Evolutionary conservation across 768 basidiomycete species (phyloP), one percentile per base, ranked within the genome.

Genomic region (Termitomyces heimii): DNA sequence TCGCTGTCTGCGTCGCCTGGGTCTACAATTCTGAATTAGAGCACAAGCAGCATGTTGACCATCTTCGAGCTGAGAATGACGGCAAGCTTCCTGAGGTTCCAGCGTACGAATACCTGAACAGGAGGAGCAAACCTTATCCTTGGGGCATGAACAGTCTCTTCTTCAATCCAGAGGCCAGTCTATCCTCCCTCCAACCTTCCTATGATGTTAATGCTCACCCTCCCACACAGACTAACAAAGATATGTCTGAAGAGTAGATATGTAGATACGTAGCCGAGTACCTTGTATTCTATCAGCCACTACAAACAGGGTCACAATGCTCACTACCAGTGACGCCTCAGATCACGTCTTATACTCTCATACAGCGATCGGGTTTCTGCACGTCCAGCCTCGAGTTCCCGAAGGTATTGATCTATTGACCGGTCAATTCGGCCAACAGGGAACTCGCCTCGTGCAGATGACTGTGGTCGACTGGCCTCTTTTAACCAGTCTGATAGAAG

Each of bases 131-230:
- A 71, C 88, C 91, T 40, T 94, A 80, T 79, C 92, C 92, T 20
- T 94, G 92, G 92, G 92, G 92, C 24, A 71, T 63, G 64, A 94
- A 94, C 81, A 80, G 82, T 14, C 79, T 94, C 18, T 94, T 94
- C 79, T 94, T 81, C 76, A 93, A 91, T 69, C 70, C 83, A 51
- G 76, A 82, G 63, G 91, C 89, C 68, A 46, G 84, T 66, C n/a
- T n/a, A n/a, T n/a, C n/a, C n/a, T n/a, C n/a, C n/a, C 43, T 48
- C 28, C 20, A 28, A 16, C 24, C 10, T 22, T 16, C n/a, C 14
- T 39, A 35, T 24, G 9, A 18, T 26, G 31, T 18, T 13, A 47
- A 37, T 16, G n/a, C 54, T 55, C 26, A 55, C 8, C 54, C 20
- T 18, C 46, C 31, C 37, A 40, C 57, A 7, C 42, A 89, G 88